These are phyloP conservation scores for Botrytis elliptica DNA, from an alignment of 2,329 filamentous ascomycete genomes.

Conservation along the genomic window DNA sequence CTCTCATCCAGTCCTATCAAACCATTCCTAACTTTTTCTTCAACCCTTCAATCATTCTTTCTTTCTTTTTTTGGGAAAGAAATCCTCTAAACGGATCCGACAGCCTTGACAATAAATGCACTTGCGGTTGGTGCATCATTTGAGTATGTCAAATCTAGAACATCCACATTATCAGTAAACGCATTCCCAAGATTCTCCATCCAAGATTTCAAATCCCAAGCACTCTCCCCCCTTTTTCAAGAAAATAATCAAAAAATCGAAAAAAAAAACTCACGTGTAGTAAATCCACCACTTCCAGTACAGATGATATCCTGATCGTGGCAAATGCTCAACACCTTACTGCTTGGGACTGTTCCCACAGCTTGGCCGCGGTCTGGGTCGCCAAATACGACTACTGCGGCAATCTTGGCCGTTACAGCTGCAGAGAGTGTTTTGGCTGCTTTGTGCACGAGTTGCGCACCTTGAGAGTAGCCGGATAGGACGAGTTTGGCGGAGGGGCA, in stretches of 20 bases:
- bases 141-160: slow-evolving; percentile 44
- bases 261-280: slow-evolving; percentile 7
- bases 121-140: slow-evolving; percentile 42
- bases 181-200: no score
- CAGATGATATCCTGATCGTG: slow-evolving; percentile 15
- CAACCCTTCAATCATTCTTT: neutral
- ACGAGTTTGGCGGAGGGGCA: slow-evolving; percentile 44
- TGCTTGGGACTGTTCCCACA: neutral
- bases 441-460: slow-evolving; percentile 46
- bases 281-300: neutral
- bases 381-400: slow-evolving; percentile 45
- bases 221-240: fast-evolving
- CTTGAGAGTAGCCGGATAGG: slow-evolving; percentile 45
- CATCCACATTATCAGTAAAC: slow-evolving; percentile 44
- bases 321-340: slow-evolving; percentile 23
- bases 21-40: neutral
- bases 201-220: neutral
- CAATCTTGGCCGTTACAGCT: slow-evolving; percentile 38
- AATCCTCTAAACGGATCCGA: neutral
- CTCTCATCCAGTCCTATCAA: neutral
- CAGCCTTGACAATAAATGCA: slow-evolving; percentile 36
- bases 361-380: slow-evolving; percentile 40
- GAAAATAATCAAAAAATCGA: neutral
- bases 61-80: neutral
- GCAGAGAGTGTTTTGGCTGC: slow-evolving; percentile 39